Evolutionary conservation across 768 basidiomycete genomes (phyloP).

Genomic region (Boletus pseudo-olivaceus): DNA sequence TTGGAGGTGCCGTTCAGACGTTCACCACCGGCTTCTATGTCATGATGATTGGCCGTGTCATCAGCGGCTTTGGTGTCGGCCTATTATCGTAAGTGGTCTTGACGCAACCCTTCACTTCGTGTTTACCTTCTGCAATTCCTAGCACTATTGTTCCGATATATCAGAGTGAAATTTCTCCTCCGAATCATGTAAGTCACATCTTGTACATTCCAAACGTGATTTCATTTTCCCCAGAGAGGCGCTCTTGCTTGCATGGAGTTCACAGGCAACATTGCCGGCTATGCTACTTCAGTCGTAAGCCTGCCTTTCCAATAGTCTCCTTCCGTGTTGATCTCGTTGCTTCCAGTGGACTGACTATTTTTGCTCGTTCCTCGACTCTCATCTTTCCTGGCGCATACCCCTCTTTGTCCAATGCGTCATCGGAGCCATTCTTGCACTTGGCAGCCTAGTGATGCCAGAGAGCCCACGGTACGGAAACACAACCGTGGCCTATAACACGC

Average conservation of each 20-base stretch:
- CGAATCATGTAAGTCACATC: conserved; percentile 63
- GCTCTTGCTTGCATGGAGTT: conserved; percentile 94
- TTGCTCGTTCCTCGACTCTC: conserved; percentile 81
- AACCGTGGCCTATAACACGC: neutral
- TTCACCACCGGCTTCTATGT: conserved; percentile 72
- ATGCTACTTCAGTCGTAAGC: conserved; percentile 83
- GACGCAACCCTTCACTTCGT: neutral
- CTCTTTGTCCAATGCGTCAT: conserved; percentile 87
- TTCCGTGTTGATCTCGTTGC: neutral
- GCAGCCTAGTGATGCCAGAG: conserved; percentile 84
- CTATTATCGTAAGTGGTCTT: conserved; percentile 65
- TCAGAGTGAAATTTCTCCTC: conserved; percentile 94
- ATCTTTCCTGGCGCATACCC: conserved; percentile 89
- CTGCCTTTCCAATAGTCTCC: neutral
- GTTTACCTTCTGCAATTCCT: conserved; percentile 6
- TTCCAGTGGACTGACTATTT: conserved; percentile 91
- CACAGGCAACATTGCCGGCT: conserved; percentile 88
- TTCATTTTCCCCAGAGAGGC: conserved; percentile 56
- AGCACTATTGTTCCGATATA: conserved; percentile 95
- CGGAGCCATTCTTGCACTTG: conserved; percentile 72
- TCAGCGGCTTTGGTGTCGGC: conserved; percentile 89
- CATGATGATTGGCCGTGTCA: conserved; percentile 81
- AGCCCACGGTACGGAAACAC: conserved; percentile 63
- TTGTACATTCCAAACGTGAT: neutral
- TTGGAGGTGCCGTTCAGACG: conserved; percentile 86